Evolutionary conservation across 768 basidiomycete genomes (phyloP).

Genomic region (Amanita exitialis): DNA sequence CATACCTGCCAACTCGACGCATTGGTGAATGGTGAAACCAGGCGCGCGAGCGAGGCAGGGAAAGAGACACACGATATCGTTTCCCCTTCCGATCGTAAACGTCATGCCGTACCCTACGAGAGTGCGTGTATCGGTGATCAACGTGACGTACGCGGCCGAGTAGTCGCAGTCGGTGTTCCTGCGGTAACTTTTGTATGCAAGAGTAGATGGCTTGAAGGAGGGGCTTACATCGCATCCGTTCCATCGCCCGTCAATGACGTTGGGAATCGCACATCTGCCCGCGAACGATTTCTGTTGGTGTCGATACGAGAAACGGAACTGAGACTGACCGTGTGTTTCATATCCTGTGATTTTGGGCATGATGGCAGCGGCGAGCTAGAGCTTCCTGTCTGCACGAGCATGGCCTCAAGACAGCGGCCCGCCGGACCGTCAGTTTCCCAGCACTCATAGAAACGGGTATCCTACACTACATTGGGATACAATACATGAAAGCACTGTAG

Average conservation of each 20-base stretch:
- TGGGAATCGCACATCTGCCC: conserved; percentile 80
- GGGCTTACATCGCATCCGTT: conserved; percentile 80
- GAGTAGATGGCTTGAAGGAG: too few relatives aligned
- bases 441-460: too few relatives aligned
- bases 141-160: conserved; percentile 82
- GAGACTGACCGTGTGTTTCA: conserved; percentile 21
- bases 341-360: conserved; percentile 26
- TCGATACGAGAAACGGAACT: conserved; percentile 14
- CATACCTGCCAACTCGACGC: conserved; percentile 46
- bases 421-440: too few relatives aligned
- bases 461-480: too few relatives aligned
- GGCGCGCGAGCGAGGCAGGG: background rate
- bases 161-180: conserved; percentile 97
- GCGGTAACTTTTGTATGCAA: background rate
- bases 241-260: conserved; percentile 89
- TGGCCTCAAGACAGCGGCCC: too few relatives aligned
- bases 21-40: background rate
- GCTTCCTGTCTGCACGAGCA: too few relatives aligned
- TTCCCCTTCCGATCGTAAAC: conserved; percentile 90
- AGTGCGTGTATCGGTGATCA: conserved; percentile 61
- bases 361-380: too few relatives aligned
- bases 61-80: conserved; percentile 65
- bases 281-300: conserved; percentile 8
- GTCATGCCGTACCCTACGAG: conserved; percentile 91
- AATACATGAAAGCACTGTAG: too few relatives aligned